Percentiles rank a stretch among this genome's conserved stretches.
Conservation (phyloP, 1,284 basidiomycete species). For the Marasmius sp. region DNA sequence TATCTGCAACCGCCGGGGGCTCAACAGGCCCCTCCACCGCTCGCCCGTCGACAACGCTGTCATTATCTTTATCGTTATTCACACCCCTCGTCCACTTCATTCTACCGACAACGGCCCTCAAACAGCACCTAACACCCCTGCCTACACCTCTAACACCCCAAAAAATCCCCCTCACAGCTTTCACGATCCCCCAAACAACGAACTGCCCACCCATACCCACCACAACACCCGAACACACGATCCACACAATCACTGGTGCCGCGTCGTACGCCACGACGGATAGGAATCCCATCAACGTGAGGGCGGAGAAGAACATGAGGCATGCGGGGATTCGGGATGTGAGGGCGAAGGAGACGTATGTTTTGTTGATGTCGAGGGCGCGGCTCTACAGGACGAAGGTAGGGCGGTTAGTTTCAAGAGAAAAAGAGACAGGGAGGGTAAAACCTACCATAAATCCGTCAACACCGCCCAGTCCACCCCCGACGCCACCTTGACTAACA, state of each 20-base stretch:
- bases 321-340: constrained; percentile 60
- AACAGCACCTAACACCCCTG: neutral
- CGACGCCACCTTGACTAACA: neutral
- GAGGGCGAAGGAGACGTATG: constrained; percentile 66
- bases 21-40: neutral
- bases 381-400: constrained; percentile 35
- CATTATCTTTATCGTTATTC: neutral
- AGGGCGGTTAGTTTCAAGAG: neutral
- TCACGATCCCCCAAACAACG: constrained; percentile 51
- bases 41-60: neutral
- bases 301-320: constrained; percentile 52
- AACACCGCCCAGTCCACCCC: neutral
- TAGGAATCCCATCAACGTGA: constrained; percentile 59
- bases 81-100: neutral
- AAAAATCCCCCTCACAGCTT: constrained; percentile 65
- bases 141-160: constrained; percentile 36
- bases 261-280: constrained; percentile 57
- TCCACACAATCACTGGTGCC: constrained; percentile 59
- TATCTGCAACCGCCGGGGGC: neutral
- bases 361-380: constrained; percentile 55
- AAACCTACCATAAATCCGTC: neutral
- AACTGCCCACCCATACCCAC: constrained; percentile 61
- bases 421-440: neutral
- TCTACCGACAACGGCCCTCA: neutral
- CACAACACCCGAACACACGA: constrained; percentile 56